These are phyloP conservation scores for Orbilia quercus DNA, from an alignment of 2,329 filamentous ascomycete species.

Conservation along the genomic window DNA sequence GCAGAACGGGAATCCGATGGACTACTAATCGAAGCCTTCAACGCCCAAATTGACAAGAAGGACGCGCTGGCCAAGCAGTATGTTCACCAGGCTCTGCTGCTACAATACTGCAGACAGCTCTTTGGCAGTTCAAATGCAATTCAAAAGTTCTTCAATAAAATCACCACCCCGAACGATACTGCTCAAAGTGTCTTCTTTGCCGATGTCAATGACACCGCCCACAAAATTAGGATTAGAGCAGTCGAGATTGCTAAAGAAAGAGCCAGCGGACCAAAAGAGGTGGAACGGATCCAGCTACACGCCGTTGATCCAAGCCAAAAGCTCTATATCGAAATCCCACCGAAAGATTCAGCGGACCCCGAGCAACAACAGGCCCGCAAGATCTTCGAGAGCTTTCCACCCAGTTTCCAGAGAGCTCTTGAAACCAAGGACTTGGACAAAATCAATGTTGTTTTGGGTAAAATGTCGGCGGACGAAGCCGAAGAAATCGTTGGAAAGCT, in stretches of 20 bases:
- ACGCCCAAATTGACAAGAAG: conserved; percentile 80
- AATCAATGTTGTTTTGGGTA: conserved; percentile 86
- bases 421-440: conserved; percentile 89
- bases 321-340: conserved; percentile 87
- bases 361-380: conserved; percentile 72
- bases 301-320: conserved; percentile 92
- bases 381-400: conserved; percentile 85
- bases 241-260: conserved; percentile 76
- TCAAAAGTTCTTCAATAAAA: conserved; percentile 90
- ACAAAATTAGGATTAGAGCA: conserved; percentile 80
- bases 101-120: conserved; percentile 94
- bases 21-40: conserved; percentile 89
- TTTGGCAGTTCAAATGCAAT: conserved; percentile 80
- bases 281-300: conserved; percentile 97
- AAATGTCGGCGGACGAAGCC: conserved; percentile 88
- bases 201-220: conserved; percentile 89
- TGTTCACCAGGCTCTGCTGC: conserved; percentile 89
- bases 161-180: conserved; percentile 88
- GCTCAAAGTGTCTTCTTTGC: conserved; percentile 91
- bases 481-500: conserved; percentile 85
- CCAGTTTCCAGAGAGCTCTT: conserved; percentile 82
- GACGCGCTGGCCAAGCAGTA: conserved; percentile 83
- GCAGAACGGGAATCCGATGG: conserved; percentile 89
- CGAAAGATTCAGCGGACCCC: conserved; percentile 74
- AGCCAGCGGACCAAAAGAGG: conserved; percentile 68